Evolutionary conservation across 805 yeast species (phyloP), one percentile per base, ranked within the genome.

Genomic region (Candida ponderosae): DNA sequence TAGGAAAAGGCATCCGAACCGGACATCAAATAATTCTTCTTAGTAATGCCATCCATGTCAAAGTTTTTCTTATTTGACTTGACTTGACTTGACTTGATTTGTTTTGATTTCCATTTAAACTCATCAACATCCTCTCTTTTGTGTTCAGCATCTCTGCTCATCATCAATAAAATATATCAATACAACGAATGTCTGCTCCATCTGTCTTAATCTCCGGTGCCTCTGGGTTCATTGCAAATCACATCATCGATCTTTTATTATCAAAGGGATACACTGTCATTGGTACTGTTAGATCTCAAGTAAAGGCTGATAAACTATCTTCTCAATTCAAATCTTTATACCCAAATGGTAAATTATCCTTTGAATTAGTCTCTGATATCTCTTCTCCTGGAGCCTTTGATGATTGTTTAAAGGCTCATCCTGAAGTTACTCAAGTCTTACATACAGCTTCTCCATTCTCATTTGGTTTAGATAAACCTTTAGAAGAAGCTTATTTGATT

Each of bases 371-470:
- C 16, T 46, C 55, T 6, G 80, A 74, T 45, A 63, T 75, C 33
- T 62, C 61, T 5, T 53, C 51, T 8, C 56, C 48, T 14, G 62
- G 62, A 16, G 72, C 74, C 1, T 71, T 71, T 44, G 71, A 66
- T 39, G 53, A 53, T 6, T 64, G 68, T 2, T 61, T 76, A 44
- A 54, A 65, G 46, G 57, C 59, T 9, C 40, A 46, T 30, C 65
- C 66, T 18, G 78, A 74, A 21, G 68, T 74, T 35, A 58, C 58
- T 17, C 71, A 68, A n/a, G 74, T 77, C 33, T 45, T 76, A 27
- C 84, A 77, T 54, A 66, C 77, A 6, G 83, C 83, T 2, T 68
- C 79, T 18, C 79, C 79, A 15, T 65, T 68, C 43, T 42, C 53
- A 1, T 59, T 50, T 35, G 59, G 59, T 3, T 35, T 48, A 10